These are phyloP conservation scores for Afroboletus lepidellus DNA, from an alignment of 1,284 basidiomycete genomes.

Conservation along the genomic window DNA sequence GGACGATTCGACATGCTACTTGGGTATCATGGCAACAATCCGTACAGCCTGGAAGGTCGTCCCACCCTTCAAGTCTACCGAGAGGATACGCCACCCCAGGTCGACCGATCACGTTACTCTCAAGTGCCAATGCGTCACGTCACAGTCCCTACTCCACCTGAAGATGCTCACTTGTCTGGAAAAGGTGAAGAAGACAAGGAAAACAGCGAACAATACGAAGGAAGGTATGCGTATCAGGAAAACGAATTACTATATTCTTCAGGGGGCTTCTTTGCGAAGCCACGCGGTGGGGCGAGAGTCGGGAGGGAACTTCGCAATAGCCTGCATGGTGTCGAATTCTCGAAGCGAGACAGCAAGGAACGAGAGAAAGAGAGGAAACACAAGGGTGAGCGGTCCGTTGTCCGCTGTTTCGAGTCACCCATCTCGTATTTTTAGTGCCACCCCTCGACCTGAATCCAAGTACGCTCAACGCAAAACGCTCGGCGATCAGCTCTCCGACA, in stretches of 20 bases:
- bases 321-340: slow-evolving; percentile 35
- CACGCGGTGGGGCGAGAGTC: slow-evolving; percentile 37
- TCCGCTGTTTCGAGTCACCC: neutral
- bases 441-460: slow-evolving; percentile 36
- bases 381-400: slow-evolving; percentile 44
- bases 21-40: slow-evolving; percentile 15
- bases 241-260: slow-evolving; percentile 20
- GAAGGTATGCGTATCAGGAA: slow-evolving; percentile 17
- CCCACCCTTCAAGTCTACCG: slow-evolving; percentile 12
- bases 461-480: slow-evolving; percentile 35
- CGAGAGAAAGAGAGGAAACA: slow-evolving; percentile 52
- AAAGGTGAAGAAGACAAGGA: slow-evolving; percentile 49
- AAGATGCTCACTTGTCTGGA: slow-evolving; percentile 21
- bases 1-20: slow-evolving; percentile 43
- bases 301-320: slow-evolving; percentile 54
- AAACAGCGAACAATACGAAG: slow-evolving; percentile 36
- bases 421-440: slow-evolving; percentile 28
- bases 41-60: slow-evolving; percentile 7
- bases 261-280: slow-evolving; percentile 45
- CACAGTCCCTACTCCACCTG: slow-evolving; percentile 2
- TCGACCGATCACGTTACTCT: slow-evolving; percentile 15
- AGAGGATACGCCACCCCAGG: slow-evolving; percentile 10
- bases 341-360: slow-evolving; percentile 40
- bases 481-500: slow-evolving; percentile 40
- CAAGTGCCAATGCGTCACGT: slow-evolving; percentile 14